Conservation (phyloP, 176 grass and related monocot species). For the Lolium perenne region DNA sequence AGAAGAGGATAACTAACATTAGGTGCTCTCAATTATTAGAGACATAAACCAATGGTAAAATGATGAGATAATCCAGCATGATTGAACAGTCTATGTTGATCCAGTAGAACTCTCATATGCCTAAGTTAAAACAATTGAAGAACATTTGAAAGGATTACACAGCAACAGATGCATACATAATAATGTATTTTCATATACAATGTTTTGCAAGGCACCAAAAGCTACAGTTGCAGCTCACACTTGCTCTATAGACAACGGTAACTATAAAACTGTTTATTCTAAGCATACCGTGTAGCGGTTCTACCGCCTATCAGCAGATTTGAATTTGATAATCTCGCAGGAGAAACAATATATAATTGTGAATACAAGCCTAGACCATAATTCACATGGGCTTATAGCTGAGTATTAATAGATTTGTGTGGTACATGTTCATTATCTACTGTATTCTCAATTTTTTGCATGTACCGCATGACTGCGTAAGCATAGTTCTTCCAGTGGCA, state of each 20-base stretch:
- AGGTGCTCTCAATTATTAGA: slow-evolving; percentile 22
- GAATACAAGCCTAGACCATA: slow-evolving; percentile 21
- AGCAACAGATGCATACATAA: neutral
- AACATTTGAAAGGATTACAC: neutral
- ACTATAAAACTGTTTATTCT: neutral
- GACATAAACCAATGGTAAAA: neutral
- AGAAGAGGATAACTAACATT: neutral
- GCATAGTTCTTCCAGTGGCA: neutral
- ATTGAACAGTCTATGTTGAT: neutral
- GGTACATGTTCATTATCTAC: neutral
- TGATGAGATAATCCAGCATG: slow-evolving; percentile 9
- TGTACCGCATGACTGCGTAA: neutral
- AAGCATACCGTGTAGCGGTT: neutral
- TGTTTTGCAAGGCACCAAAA: neutral
- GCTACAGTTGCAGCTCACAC: neutral
- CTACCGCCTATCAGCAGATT: slow-evolving; percentile 7
- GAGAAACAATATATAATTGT: neutral
- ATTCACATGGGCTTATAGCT: slow-evolving; percentile 4
- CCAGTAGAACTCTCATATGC: neutral
- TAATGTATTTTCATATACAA: neutral
- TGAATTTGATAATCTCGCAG: slow-evolving; percentile 22
- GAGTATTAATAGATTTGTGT: slow-evolving; percentile 1
- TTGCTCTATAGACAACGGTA: neutral
- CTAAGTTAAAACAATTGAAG: neutral
- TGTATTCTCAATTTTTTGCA: slow-evolving; percentile 5